phyloP scores from a whole-genome alignment of 805 yeast genomes.

The Yamadazyma sp. region DNA sequence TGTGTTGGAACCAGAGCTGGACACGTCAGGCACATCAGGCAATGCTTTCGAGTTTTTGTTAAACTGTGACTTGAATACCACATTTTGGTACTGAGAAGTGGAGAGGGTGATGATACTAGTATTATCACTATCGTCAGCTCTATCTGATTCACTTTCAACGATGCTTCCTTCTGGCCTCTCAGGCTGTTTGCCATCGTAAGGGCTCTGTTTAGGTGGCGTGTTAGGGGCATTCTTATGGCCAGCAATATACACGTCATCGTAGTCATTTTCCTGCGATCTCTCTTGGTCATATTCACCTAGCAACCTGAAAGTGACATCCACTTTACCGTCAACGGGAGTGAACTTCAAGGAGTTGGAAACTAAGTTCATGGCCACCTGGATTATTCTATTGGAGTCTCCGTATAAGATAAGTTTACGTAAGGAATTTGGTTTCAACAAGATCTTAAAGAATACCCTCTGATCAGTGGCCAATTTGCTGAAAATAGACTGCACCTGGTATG shows the following conservation, averaged over 20 bases:
- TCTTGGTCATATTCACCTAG: slow-evolving; percentile 67
- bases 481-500: slow-evolving; percentile 80
- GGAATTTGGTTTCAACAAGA: slow-evolving; percentile 61
- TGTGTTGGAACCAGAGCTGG: slow-evolving; percentile 1
- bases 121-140: slow-evolving; percentile 19
- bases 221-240: slow-evolving; percentile 19
- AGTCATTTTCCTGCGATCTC: slow-evolving; percentile 43
- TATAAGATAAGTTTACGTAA: slow-evolving; percentile 63
- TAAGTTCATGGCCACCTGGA: slow-evolving; percentile 89
- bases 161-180: background rate
- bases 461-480: slow-evolving; percentile 78
- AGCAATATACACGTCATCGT: slow-evolving; percentile 45
- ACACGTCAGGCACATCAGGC: slow-evolving; percentile 18
- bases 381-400: slow-evolving; percentile 89
- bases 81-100: slow-evolving; percentile 39
- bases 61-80: slow-evolving; percentile 39
- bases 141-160: background rate
- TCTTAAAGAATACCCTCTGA: slow-evolving; percentile 66
- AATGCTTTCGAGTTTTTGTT: slow-evolving; percentile 23
- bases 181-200: slow-evolving; percentile 5
- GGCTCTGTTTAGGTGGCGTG: slow-evolving; percentile 1
- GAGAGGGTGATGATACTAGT: slow-evolving; percentile 34
- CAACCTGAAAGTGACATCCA: slow-evolving; percentile 60
- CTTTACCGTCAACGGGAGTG: slow-evolving; percentile 86
- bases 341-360: slow-evolving; percentile 90